Percentiles rank a stretch among this genome's conserved stretches.
Conservation (phyloP, 495 filamentous ascomycete species). For the Baudoinia panamericana region DNA sequence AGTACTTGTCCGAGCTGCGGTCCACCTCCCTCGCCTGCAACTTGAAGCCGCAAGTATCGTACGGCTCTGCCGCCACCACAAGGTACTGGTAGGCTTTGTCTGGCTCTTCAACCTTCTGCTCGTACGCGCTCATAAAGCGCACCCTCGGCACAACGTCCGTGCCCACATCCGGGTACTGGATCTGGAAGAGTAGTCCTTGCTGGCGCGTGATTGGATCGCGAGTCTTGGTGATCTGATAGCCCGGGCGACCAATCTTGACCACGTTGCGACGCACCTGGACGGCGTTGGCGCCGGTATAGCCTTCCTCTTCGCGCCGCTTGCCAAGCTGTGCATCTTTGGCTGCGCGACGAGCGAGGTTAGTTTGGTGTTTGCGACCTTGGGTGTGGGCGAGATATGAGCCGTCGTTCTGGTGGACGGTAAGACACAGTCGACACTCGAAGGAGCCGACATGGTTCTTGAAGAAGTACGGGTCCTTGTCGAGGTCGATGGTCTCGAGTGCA, state of each 20-base stretch:
- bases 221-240: constrained; percentile 96
- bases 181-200: constrained; percentile 80
- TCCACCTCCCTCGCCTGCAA: constrained; percentile 91
- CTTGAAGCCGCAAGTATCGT: constrained; percentile 95
- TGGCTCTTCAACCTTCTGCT: constrained; percentile 90
- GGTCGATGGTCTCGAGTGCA: constrained; percentile 94
- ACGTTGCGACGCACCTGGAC: constrained; percentile 66
- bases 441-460: constrained; percentile 99
- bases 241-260: constrained; percentile 94
- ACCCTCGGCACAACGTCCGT: constrained; percentile 64
- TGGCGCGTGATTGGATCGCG: constrained; percentile 83
- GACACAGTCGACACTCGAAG: constrained; percentile 94
- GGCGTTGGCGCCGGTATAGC: constrained; percentile 46
- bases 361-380: constrained; percentile 97
- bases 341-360: constrained; percentile 92
- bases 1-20: constrained; percentile 70
- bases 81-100: constrained; percentile 92
- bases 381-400: constrained; percentile 98
- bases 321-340: constrained; percentile 88
- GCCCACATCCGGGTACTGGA: constrained; percentile 88
- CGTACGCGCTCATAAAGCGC: constrained; percentile 92
- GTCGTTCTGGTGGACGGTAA: constrained; percentile 99
- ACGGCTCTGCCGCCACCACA: constrained; percentile 90
- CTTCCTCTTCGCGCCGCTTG: constrained; percentile 48
- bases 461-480: constrained; percentile 99